These are phyloP conservation scores for Blepharisma stoltei DNA, from an alignment of 73 alveolate species.

Conservation along the genomic window DNA sequence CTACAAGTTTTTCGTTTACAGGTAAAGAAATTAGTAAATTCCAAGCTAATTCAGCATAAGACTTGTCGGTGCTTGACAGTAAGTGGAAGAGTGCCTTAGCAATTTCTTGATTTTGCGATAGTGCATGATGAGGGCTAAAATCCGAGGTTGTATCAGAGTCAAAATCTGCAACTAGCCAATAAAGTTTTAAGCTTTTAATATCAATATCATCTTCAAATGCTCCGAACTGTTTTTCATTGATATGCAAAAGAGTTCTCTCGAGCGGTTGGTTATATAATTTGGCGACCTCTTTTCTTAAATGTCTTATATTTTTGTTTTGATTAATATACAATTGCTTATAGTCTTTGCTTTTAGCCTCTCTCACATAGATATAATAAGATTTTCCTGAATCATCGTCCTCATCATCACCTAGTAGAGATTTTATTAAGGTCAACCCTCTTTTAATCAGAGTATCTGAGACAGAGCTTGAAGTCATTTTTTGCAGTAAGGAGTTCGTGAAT, in stretches of 20 bases:
- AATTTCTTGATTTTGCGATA: conserved; percentile 41
- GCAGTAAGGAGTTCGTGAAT: background rate
- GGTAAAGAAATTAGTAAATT: conserved; percentile 57
- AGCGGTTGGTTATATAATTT: conserved; percentile 39
- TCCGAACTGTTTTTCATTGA: conserved; percentile 33
- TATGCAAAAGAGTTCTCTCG: conserved; percentile 39
- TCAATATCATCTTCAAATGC: conserved; percentile 52
- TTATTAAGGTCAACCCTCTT: background rate
- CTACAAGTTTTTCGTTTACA: conserved; percentile 39
- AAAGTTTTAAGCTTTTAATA: conserved; percentile 32
- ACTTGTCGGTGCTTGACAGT: conserved; percentile 30
- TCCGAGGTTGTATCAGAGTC: conserved; percentile 23
- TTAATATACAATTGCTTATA: background rate
- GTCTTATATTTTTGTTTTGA: conserved; percentile 7
- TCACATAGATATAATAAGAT: background rate
- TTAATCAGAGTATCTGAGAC: background rate
- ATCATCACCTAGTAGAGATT: conserved; percentile 3
- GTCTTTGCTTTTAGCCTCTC: background rate
- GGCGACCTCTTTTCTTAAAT: conserved; percentile 50
- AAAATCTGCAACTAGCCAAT: background rate
- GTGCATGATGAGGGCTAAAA: conserved; percentile 44
- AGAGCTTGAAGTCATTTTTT: background rate
- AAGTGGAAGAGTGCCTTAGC: conserved; percentile 39
- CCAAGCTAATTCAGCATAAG: conserved; percentile 59
- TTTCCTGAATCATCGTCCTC: background rate